Conservation (phyloP, 805 yeast genomes). For the Scheffersomyces stipitis region DNA sequence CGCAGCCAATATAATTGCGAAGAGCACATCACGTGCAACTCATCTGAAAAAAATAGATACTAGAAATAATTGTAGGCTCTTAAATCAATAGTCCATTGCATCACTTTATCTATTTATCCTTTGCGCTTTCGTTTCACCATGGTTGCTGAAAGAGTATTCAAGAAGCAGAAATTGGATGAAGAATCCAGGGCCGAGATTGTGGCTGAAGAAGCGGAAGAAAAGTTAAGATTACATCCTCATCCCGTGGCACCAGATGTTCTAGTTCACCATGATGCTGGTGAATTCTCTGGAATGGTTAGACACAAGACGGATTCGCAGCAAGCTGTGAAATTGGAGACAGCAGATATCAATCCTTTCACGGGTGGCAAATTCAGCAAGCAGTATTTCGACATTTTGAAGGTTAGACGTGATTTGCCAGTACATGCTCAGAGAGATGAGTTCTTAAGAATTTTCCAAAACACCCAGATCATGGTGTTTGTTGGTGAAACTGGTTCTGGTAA, state of each 20-base stretch:
- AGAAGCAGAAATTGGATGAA: slow-evolving; percentile 49
- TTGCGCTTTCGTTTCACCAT: slow-evolving; percentile 3
- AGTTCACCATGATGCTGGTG: slow-evolving; percentile 65
- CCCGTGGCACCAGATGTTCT: slow-evolving; percentile 32
- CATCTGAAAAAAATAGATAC: no score
- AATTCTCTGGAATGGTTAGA: slow-evolving; percentile 53
- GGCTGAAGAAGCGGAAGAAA: slow-evolving; percentile 66
- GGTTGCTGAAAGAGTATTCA: slow-evolving; percentile 41
- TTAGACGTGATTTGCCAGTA: slow-evolving; percentile 86
- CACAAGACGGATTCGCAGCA: slow-evolving; percentile 66
- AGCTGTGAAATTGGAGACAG: slow-evolving; percentile 60
- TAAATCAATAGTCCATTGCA: background rate
- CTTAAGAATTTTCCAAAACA: slow-evolving; percentile 73
- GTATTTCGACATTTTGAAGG: slow-evolving; percentile 75
- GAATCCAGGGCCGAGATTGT: slow-evolving; percentile 61
- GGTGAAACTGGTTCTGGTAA: slow-evolving; percentile 99
- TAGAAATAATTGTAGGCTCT: background rate
- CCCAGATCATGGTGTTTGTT: slow-evolving; percentile 96
- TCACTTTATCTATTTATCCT: background rate
- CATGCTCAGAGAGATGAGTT: slow-evolving; percentile 92
- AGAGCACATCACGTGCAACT: no score
- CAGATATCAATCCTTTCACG: slow-evolving; percentile 73
- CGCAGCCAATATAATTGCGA: no score
- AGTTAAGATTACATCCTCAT: slow-evolving; percentile 49
- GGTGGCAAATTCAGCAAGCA: slow-evolving; percentile 60